Base-by-base conservation (phyloP, 139 green algal species). In the Chlamydomonas incerta region DNA sequence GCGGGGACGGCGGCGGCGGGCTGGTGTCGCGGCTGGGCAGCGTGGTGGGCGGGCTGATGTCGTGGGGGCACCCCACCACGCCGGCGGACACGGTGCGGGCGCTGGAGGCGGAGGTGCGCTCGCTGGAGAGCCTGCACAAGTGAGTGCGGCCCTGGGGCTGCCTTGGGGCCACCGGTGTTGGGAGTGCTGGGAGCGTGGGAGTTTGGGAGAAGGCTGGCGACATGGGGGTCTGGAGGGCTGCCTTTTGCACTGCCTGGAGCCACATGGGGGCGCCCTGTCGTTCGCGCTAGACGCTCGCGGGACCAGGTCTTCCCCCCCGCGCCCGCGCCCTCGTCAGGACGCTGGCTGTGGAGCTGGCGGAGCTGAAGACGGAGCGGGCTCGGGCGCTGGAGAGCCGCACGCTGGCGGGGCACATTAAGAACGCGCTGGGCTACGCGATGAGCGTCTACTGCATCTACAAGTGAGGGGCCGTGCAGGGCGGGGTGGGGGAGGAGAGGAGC, bases 351-450 rank as follows among this genome's bases (percentile, higher is more conserved):
- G 96, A 97, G 83, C 86, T 96, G 80, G 34, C 91, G 29, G 97
- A 98, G 82, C 90, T 98, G 34, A 86, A 88, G 33, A 50, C 87
- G 5, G 91, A 98, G 86, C 88, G 92, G 23, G 86, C 92, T 58
- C 88, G 95, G 21, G 96, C 96, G 4, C 72, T 96, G 28, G 88
- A 93, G 79, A 93, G 89, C 72, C 92, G 95, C 66, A 98, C 94
- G 17, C 79, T 96, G 50, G 55, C 84, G 60, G 96, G 96, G 11
- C 95, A 98, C 76, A 3, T 87, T 46, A 93, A 94, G 67, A 99
- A 99, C 89, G 41, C 93, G 65, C 83, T 98, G 76, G 96, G 95
- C 35, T 99, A 98, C 77, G 82, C 90, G 50, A 92, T 97, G 55
- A 95, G 88, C 71, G 76, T 87, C 0, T 98, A 98, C 89, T 98